A percentile compares a stretch with the other conserved stretches of the same genome.
phyloP scores from a whole-genome alignment of 2,329 filamentous ascomycete genomes.

The Raffaelea ambrosiae region DNA sequence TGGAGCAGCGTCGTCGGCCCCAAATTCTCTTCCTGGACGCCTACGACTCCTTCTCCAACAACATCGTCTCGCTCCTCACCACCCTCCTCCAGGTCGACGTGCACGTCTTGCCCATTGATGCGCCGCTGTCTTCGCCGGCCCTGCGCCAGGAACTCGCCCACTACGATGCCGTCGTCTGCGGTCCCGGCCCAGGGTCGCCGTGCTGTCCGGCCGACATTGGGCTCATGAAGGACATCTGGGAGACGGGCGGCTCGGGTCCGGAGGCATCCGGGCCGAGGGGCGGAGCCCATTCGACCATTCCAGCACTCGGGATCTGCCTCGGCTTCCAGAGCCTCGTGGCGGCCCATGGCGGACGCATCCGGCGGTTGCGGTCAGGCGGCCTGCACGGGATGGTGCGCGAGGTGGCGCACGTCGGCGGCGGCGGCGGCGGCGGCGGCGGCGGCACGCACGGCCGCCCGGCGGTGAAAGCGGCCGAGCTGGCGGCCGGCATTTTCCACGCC shows the following conservation, averaged over 20 bases:
- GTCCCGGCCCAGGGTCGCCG: conserved; percentile 83
- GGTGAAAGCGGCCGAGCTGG: conserved; percentile 5
- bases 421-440: too few relatives aligned
- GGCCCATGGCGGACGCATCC: conserved; percentile 54
- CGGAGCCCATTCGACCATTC: conserved; percentile 25
- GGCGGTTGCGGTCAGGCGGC: conserved; percentile 55
- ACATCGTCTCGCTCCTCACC: conserved; percentile 76
- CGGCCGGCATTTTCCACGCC: conserved; percentile 55
- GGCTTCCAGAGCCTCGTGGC: conserved; percentile 76
- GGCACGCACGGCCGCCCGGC: too few relatives aligned
- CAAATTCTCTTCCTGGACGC: conserved; percentile 82
- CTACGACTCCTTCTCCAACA: conserved; percentile 95
- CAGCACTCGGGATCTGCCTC: conserved; percentile 80
- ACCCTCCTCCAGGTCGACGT: conserved; percentile 61
- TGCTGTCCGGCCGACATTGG: conserved; percentile 67
- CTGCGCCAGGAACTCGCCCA: conserved; percentile 42
- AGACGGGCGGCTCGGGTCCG: too few relatives aligned
- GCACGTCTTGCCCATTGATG: conserved; percentile 64
- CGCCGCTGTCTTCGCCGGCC: conserved; percentile 33
- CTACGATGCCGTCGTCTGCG: conserved; percentile 82
- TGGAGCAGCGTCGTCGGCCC: not conserved
- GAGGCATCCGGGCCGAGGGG: too few relatives aligned
- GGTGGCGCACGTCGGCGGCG: conserved; percentile 2
- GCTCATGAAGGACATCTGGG: conserved; percentile 70
- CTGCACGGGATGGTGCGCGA: conserved; percentile 73